phyloP scores from a whole-genome alignment of 208 protist species.

The Borovskyia barvae region DNA sequence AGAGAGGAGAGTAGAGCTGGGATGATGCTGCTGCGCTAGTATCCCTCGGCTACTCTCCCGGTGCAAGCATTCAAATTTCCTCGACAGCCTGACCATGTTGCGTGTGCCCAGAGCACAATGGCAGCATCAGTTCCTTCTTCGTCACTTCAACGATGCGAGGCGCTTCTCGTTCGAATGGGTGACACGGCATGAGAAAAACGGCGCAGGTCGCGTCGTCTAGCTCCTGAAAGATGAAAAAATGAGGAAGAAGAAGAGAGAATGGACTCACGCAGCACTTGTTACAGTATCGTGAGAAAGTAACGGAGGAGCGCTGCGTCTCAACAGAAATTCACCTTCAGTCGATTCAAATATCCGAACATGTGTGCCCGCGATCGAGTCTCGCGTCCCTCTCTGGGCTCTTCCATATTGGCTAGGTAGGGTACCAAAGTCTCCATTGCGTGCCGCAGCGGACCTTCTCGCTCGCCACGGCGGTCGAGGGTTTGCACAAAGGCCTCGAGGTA shows the following conservation, averaged over 20 bases:
- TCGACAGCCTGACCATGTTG: no score
- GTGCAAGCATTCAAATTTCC: no score
- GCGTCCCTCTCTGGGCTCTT: slow-evolving; percentile 34
- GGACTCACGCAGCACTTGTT: not conserved
- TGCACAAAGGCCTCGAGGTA: slow-evolving; percentile 60
- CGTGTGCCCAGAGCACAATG: no score
- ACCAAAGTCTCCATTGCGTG: slow-evolving; percentile 39
- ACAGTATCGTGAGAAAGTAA: not conserved
- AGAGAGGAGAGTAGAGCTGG: no score
- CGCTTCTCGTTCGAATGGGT: no score
- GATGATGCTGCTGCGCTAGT: no score
- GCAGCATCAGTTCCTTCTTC: no score
- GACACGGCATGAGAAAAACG: no score
- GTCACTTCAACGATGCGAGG: no score
- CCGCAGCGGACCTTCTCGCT: slow-evolving; percentile 61
- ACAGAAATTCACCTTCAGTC: slow-evolving; percentile 51
- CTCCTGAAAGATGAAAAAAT: slow-evolving; percentile 20
- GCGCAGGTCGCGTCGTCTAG: no score
- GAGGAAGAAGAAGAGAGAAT: not conserved
- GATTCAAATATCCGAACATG: slow-evolving; percentile 80
- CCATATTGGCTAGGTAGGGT: slow-evolving; percentile 48
- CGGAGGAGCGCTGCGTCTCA: not conserved
- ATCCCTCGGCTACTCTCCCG: no score
- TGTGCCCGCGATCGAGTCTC: slow-evolving; percentile 65
- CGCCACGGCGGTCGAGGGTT: slow-evolving; percentile 61